phyloP scores from a whole-genome alignment of 2,329 filamentous ascomycete species.

The Macrophomina phaseolina region DNA sequence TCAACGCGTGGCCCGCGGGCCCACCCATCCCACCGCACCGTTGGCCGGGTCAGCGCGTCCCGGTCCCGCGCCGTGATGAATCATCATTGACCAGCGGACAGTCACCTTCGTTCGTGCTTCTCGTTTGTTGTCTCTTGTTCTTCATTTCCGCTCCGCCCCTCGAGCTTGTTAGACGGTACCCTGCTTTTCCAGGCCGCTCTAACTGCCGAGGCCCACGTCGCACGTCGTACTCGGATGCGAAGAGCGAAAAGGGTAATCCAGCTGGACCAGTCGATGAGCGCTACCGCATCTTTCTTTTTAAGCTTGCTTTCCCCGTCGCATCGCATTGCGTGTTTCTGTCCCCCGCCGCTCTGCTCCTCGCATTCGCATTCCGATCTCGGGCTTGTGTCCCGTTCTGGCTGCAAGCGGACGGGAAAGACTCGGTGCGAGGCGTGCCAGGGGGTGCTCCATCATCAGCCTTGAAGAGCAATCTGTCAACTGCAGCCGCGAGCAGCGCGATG shows the following conservation, averaged over 20 bases:
- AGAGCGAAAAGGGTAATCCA: neutral
- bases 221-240: neutral
- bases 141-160: neutral
- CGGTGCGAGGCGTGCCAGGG: neutral
- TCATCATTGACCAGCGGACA: neutral
- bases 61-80: neutral
- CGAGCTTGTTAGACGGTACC: no score
- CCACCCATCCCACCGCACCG: neutral
- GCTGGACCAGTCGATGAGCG: neutral
- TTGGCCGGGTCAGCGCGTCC: conserved; percentile 5
- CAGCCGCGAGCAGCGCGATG: neutral
- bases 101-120: neutral
- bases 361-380: neutral
- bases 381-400: neutral
- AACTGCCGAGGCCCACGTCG: neutral
- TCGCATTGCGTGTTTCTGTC: neutral
- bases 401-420: neutral
- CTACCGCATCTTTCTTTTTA: neutral
- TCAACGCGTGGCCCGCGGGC: neutral
- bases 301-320: conserved; percentile 3
- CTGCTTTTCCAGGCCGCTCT: no score
- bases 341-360: neutral
- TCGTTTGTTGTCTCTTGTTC: neutral
- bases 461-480: conserved; percentile 1
- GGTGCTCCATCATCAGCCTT: neutral